A percentile compares a stretch with the other conserved stretches of the same genome.
Evolutionary conservation across 257 asterid species (phyloP).

Genomic region (Solanum clarkiae): DNA sequence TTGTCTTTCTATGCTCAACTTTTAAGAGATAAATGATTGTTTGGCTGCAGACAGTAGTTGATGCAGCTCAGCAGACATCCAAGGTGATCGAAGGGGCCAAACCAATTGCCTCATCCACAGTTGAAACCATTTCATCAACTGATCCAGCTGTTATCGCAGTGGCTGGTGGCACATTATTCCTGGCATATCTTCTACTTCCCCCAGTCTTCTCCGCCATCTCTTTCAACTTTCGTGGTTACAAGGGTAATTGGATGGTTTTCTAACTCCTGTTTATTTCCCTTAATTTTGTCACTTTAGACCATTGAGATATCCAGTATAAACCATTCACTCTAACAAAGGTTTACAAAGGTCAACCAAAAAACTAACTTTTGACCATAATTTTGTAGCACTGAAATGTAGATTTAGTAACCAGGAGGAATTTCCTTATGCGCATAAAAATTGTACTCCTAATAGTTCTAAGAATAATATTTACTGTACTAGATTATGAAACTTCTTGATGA

Average conservation of each 20-base stretch:
- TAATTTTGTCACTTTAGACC: not conserved
- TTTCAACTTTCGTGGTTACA: constrained; percentile 67
- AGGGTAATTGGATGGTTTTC: constrained; percentile 30
- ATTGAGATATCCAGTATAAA: not conserved
- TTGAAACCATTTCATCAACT: constrained; percentile 61
- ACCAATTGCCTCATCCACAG: constrained; percentile 76
- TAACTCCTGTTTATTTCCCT: not conserved
- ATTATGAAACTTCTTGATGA: not conserved
- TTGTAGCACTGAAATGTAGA: not conserved
- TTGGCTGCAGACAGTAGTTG: constrained; percentile 62
- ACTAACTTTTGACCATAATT: not conserved
- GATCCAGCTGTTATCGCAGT: constrained; percentile 58
- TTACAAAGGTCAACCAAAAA: not conserved
- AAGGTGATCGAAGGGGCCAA: constrained; percentile 67
- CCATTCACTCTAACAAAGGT: not conserved
- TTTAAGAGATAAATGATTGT: not conserved
- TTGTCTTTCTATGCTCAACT: not conserved
- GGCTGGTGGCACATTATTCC: constrained; percentile 60
- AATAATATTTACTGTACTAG: not conserved
- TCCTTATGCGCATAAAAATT: not conserved
- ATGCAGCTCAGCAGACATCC: constrained; percentile 79
- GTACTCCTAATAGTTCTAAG: not conserved
- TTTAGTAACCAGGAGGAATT: not conserved
- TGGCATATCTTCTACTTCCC: constrained; percentile 71
- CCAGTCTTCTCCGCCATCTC: constrained; percentile 68